Evolutionary conservation across 352 stramenopile species (phyloP).

Genomic region (Globisporangium alternatum): DNA sequence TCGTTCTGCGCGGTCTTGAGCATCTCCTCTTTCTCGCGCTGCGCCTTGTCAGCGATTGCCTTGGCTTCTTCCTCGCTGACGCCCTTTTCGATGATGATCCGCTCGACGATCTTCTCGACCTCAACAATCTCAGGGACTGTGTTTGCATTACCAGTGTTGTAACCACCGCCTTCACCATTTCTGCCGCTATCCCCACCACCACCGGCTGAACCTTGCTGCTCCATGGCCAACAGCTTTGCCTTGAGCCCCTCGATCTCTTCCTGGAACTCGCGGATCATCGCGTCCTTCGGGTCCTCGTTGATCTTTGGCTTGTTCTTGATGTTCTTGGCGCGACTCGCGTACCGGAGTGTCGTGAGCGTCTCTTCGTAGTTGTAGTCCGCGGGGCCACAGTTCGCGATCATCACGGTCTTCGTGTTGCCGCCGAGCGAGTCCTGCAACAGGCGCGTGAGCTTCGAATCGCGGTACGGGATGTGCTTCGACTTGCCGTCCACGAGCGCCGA

Average conservation of each 20-base stretch:
- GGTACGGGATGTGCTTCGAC: slow-evolving; percentile 89
- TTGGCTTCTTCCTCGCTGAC: slow-evolving; percentile 78
- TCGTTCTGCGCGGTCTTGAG: slow-evolving; percentile 67
- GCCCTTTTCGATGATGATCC: slow-evolving; percentile 79
- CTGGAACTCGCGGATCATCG: too few species aligned
- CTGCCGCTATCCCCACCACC: slow-evolving; percentile 8
- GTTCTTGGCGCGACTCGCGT: slow-evolving; percentile 90
- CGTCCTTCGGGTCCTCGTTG: too few species aligned
- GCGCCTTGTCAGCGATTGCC: slow-evolving; percentile 66
- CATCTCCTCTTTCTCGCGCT: slow-evolving; percentile 76
- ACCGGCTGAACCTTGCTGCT: slow-evolving; percentile 32
- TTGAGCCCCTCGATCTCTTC: slow-evolving; percentile 61
- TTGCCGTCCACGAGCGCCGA: slow-evolving; percentile 83
- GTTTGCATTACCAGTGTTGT: slow-evolving; percentile 4
- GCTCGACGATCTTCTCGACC: slow-evolving; percentile 83
- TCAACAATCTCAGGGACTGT: slow-evolving; percentile 51
- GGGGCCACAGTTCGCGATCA: slow-evolving; percentile 94
- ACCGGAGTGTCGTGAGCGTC: slow-evolving; percentile 92
- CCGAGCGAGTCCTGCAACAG: slow-evolving; percentile 88
- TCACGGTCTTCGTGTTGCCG: slow-evolving; percentile 89
- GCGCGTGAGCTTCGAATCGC: slow-evolving; percentile 92
- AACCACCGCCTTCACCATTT: slow-evolving; percentile 1
- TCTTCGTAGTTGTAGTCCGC: slow-evolving; percentile 98
- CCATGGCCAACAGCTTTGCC: slow-evolving; percentile 62
- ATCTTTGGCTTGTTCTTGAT: too few species aligned